Conservation (phyloP, 2,329 filamentous ascomycete species). For the Fusarium decemcellulare region DNA sequence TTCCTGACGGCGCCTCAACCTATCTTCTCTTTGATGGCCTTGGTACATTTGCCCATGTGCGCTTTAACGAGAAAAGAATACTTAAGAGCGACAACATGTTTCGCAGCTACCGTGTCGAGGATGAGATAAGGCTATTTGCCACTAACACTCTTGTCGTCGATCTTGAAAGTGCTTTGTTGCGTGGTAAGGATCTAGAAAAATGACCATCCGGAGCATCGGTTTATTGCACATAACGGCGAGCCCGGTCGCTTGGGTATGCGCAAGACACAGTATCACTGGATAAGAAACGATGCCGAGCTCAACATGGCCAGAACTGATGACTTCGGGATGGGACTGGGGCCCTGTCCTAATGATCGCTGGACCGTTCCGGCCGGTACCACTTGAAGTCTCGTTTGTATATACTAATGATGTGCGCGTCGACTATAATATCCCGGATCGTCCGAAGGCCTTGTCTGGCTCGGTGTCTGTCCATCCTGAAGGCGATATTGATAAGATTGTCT, state of each 20-base stretch:
- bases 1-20: neutral
- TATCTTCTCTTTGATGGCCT: slow-evolving; percentile 15
- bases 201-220: slow-evolving; percentile 18
- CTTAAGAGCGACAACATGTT: slow-evolving; percentile 20
- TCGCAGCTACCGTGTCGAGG: slow-evolving; percentile 3
- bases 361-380: slow-evolving; percentile 75
- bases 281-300: neutral
- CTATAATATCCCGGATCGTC: neutral
- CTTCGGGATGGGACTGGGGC: too few species aligned
- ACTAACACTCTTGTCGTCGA: neutral
- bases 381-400: slow-evolving; percentile 74
- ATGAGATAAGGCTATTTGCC: neutral
- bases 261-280: slow-evolving; percentile 79
- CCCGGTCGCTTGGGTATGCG: slow-evolving; percentile 54
- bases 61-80: neutral
- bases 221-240: slow-evolving; percentile 47
- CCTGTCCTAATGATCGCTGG: slow-evolving; percentile 50
- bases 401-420: slow-evolving; percentile 69
- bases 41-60: slow-evolving; percentile 5
- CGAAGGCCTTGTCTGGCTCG: neutral
- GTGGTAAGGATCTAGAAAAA: slow-evolving; percentile 1
- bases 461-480: neutral
- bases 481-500: neutral
- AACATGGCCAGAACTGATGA: too few species aligned
- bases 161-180: slow-evolving; percentile 13